Base-by-base conservation (phyloP, 768 basidiomycete species). In the Tylopilus intermedius region DNA sequence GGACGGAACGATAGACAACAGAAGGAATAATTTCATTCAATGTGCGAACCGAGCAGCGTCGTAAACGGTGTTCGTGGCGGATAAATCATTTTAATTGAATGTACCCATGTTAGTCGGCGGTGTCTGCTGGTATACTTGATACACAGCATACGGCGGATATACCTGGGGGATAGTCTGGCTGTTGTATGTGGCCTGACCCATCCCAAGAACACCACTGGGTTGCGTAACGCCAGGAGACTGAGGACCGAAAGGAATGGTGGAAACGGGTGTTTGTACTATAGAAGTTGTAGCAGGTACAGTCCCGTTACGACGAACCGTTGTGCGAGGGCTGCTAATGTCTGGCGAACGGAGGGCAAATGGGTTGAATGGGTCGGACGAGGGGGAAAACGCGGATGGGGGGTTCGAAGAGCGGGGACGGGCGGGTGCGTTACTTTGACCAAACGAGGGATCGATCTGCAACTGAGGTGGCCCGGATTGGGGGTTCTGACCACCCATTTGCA, bases 401-500 rank as follows among this genome's bases (percentile, higher is more conserved):
- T 75, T 77, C 39, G 72, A 69, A 44, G 59, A 18, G 43, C 80
- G 74, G 26, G 79, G 76, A 43, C 80, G 77, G 54, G 74, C 75
- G 22, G 78, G 71, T 13, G 62, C 57, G 50, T 67, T 72, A 33
- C 60, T 69, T 48, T 71, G 73, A 24, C 76, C 77, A 63, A 82
- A 91, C 1, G 66, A 63, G 5, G 86, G 80, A 55, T 91, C 88
- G 50, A 84, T 80, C 47, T 87, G 83, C 29, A 89, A 73, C 62
- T 84, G 84, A 47, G 84, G 78, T 27, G 84, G 88, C 10, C 82
- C 88, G 32, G 87, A 83, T 64, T 90, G 87, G 15, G 87, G 83
- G 57, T 89, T 91, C 67, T 90, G 88, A 21, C 87, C 89, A 57
- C 88, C 90, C 88, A 91, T 90, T 69, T 91, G 90, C 58, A 92